Percentiles rank a stretch among this genome's conserved stretches.
These are phyloP conservation scores for Candida boleticola DNA, from an alignment of 805 yeast species.

Conservation along the genomic window DNA sequence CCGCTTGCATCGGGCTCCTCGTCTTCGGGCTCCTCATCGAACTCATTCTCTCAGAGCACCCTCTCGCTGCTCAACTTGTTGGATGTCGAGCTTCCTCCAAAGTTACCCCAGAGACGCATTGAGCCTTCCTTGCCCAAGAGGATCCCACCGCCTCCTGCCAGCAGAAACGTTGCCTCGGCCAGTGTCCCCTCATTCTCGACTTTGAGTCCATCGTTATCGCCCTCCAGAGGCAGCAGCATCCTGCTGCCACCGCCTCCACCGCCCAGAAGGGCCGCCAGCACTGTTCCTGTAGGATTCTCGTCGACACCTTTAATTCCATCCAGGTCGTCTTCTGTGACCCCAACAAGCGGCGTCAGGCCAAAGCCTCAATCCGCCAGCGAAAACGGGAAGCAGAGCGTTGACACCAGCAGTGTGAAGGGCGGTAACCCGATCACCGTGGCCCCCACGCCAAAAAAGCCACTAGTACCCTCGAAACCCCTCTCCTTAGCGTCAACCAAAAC, in stretches of 20 bases:
- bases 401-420: no score
- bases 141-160: conserved; percentile 30
- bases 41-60: conserved; percentile 23
- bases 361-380: no score
- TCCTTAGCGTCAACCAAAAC: conserved; percentile 22
- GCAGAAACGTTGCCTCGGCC: no score
- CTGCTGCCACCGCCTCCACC: conserved; percentile 7
- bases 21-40: background rate
- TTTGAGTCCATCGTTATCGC: conserved; percentile 10
- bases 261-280: conserved; percentile 6
- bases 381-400: no score
- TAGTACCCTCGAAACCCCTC: conserved; percentile 36
- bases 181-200: background rate
- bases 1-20: background rate
- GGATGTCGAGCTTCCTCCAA: conserved; percentile 26
- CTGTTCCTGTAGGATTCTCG: conserved; percentile 30
- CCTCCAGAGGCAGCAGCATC: conserved; percentile 20
- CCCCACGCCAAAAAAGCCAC: conserved; percentile 29
- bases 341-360: no score
- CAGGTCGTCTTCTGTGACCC: conserved; percentile 28
- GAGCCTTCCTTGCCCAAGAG: conserved; percentile 19
- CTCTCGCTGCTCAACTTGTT: conserved; percentile 36
- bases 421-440: conserved; percentile 15
- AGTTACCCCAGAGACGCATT: conserved; percentile 19
- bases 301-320: conserved; percentile 40